These are phyloP conservation scores for Escallonia rubra DNA, from an alignment of 129 eudicot genomes.

Conservation along the genomic window DNA sequence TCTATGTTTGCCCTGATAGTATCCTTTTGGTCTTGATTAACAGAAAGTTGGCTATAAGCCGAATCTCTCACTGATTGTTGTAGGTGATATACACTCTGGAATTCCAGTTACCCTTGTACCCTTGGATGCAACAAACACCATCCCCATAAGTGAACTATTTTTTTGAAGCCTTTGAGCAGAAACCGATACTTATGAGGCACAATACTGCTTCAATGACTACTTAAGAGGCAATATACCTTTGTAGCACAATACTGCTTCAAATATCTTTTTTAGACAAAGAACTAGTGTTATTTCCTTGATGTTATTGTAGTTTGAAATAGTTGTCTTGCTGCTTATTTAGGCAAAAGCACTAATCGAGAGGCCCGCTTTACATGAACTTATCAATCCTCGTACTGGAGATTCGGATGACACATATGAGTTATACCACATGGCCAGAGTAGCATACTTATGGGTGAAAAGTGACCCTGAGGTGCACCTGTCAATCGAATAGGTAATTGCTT, in stretches of 20 bases:
- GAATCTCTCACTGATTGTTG: background rate
- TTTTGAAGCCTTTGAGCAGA: slow-evolving; percentile 50
- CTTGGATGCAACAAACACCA: slow-evolving; percentile 85
- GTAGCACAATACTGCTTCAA: too few relatives aligned
- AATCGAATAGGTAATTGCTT: slow-evolving; percentile 61
- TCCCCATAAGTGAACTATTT: slow-evolving; percentile 52
- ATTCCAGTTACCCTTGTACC: slow-evolving; percentile 85
- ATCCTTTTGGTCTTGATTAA: background rate
- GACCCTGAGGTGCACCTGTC: slow-evolving; percentile 73
- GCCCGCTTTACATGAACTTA: slow-evolving; percentile 66
- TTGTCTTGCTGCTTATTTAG: slow-evolving; percentile 26
- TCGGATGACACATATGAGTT: slow-evolving; percentile 60
- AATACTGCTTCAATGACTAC: slow-evolving; percentile 62
- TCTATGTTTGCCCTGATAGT: background rate
- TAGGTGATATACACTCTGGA: slow-evolving; percentile 85
- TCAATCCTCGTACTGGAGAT: slow-evolving; percentile 63
- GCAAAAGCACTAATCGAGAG: slow-evolving; percentile 57
- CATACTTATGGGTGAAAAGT: slow-evolving; percentile 66
- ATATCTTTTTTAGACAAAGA: too few relatives aligned
- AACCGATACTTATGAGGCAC: slow-evolving; percentile 78
- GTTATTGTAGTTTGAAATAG: background rate
- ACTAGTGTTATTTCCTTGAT: background rate
- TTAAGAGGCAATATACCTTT: too few relatives aligned
- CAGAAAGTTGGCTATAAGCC: too few relatives aligned
- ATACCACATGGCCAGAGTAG: slow-evolving; percentile 79